phyloP scores from a whole-genome alignment of 805 yeast genomes.

The Nakazawaea wickerhamii region DNA sequence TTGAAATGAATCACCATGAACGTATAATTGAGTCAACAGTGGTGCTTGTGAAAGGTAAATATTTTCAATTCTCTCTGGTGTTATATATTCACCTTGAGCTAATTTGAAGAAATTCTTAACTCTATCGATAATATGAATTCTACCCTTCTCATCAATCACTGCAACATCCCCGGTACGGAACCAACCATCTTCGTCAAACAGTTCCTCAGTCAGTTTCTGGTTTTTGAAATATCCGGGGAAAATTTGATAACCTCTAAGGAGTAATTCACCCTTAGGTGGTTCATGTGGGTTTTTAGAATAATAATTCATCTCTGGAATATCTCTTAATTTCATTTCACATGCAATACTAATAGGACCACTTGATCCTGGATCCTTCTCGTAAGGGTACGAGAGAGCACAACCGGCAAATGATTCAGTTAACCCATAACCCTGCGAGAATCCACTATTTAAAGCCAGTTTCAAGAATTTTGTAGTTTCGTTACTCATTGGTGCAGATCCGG shows the following conservation, averaged over 20 bases:
- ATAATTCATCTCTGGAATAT: constrained; percentile 46
- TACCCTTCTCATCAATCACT: constrained; percentile 27
- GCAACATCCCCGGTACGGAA: constrained; percentile 56
- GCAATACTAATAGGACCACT: constrained; percentile 47
- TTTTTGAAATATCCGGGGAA: constrained; percentile 47
- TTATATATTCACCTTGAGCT: constrained; percentile 30
- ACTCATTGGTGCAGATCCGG: constrained; percentile 70
- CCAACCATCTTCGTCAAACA: constrained; percentile 47
- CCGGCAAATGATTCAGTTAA: constrained; percentile 64
- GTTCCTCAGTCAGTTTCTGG: constrained; percentile 39
- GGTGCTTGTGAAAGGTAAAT: constrained; percentile 46
- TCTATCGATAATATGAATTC: constrained; percentile 47
- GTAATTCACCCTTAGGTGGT: constrained; percentile 43
- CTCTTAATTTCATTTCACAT: constrained; percentile 48
- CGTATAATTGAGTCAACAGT: constrained; percentile 47
- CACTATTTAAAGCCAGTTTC: constrained; percentile 46
- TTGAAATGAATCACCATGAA: constrained; percentile 59
- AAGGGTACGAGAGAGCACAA: constrained; percentile 31
- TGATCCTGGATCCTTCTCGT: constrained; percentile 33
- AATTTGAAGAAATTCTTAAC: constrained; percentile 63
- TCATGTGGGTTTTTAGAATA: constrained; percentile 22
- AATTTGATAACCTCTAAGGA: constrained; percentile 52
- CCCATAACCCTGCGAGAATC: constrained; percentile 52
- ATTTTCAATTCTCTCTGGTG: constrained; percentile 44
- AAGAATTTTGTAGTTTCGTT: constrained; percentile 56